Evolutionary conservation across 1,139 yeast genomes (phyloP).

Genomic region (Suhomyces atakaporum): DNA sequence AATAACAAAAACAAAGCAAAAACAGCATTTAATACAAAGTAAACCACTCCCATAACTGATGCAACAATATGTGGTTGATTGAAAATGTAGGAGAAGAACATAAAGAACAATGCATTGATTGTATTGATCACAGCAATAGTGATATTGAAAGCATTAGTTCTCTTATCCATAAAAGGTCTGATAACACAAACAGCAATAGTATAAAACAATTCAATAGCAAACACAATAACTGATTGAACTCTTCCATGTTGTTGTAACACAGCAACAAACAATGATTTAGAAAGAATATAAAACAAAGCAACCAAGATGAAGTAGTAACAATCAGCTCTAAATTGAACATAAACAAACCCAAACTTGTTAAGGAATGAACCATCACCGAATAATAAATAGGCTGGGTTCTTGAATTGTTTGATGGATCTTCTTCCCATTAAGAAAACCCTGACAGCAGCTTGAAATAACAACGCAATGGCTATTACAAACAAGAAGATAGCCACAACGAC

Average conservation of each 20-base stretch:
- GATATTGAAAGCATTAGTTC: constrained; percentile 90
- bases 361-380: constrained; percentile 82
- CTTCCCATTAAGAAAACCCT: constrained; percentile 74
- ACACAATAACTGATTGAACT: constrained; percentile 75
- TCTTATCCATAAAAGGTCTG: constrained; percentile 92
- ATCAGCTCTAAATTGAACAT: constrained; percentile 88
- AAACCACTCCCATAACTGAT: constrained; percentile 90
- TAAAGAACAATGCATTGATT: constrained; percentile 79
- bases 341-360: constrained; percentile 89
- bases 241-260: constrained; percentile 79
- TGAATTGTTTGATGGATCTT: constrained; percentile 68
- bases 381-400: constrained; percentile 89
- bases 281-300: constrained; percentile 61
- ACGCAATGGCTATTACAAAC: constrained; percentile 54
- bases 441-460: constrained; percentile 72
- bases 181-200: constrained; percentile 63
- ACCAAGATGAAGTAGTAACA: constrained; percentile 79
- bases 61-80: constrained; percentile 84
- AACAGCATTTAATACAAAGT: constrained; percentile 84
- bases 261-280: constrained; percentile 84
- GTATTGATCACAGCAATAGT: constrained; percentile 78
- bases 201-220: constrained; percentile 72
- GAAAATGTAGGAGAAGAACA: constrained; percentile 86
- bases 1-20: constrained; percentile 81
- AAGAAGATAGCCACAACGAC: constrained; percentile 76